phyloP scores from a whole-genome alignment of 2,329 filamentous ascomycete species.

The Coccinonectria pachysandricola region DNA sequence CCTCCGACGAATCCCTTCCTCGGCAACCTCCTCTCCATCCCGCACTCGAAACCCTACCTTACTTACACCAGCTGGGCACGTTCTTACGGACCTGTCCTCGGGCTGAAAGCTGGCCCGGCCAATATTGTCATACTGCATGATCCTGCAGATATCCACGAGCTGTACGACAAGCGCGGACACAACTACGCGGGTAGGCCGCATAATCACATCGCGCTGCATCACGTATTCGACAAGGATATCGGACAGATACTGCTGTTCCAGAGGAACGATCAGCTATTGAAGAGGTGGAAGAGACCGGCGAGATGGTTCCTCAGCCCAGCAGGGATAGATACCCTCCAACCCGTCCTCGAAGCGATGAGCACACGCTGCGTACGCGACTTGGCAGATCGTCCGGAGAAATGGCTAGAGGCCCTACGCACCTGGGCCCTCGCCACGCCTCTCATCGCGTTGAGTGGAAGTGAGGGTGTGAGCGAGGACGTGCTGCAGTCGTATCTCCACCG shows the following conservation, averaged over 20 bases:
- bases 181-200: constrained; percentile 29
- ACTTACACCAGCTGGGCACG: constrained; percentile 23
- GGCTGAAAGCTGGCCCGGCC: constrained; percentile 20
- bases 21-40: constrained; percentile 19
- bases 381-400: constrained; percentile 7
- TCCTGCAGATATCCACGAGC: constrained; percentile 22
- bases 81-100: constrained; percentile 25
- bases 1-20: constrained; percentile 12
- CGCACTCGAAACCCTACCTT: constrained; percentile 14
- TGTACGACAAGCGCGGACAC: constrained; percentile 26
- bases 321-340: constrained; percentile 8
- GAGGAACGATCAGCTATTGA: constrained; percentile 10
- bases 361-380: constrained; percentile 10
- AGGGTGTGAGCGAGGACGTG: constrained; percentile 7
- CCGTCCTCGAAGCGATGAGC: constrained; percentile 12
- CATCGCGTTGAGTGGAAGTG: constrained; percentile 14
- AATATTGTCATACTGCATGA: constrained; percentile 26
- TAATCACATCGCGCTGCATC: constrained; percentile 19
- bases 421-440: constrained; percentile 18
- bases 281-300: constrained; percentile 12
- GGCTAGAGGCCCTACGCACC: constrained; percentile 8
- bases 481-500: constrained; percentile 10
- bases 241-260: constrained; percentile 15
- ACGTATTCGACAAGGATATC: constrained; percentile 16
- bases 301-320: constrained; percentile 13